phyloP scores from a whole-genome alignment of 1,284 basidiomycete species.

The Heterobasidion annosum region DNA sequence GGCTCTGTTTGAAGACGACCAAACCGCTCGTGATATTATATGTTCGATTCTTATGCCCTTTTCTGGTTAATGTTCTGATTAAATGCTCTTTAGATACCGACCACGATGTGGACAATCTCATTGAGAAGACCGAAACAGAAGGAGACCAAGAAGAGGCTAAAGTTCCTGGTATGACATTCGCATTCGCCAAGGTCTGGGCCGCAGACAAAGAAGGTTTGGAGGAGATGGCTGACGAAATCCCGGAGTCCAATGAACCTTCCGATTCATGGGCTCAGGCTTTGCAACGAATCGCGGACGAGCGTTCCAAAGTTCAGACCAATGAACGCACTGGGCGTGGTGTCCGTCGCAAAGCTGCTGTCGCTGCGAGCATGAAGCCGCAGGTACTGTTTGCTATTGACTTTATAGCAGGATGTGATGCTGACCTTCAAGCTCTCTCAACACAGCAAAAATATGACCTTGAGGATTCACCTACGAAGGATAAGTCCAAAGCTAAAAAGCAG shows the following conservation, averaged over 20 bases:
- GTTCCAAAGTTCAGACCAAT: slow-evolving; percentile 31
- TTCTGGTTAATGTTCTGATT: too few relatives aligned
- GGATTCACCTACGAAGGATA: slow-evolving; percentile 19
- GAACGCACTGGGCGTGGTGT: slow-evolving; percentile 63
- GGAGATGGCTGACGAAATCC: slow-evolving; percentile 47
- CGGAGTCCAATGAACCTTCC: slow-evolving; percentile 34
- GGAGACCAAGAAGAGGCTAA: slow-evolving; percentile 42
- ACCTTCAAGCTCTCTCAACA: neutral
- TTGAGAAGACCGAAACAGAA: slow-evolving; percentile 76
- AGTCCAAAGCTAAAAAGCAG: slow-evolving; percentile 14
- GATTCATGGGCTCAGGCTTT: slow-evolving; percentile 76
- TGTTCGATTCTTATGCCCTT: slow-evolving; percentile 37
- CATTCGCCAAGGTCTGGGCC: slow-evolving; percentile 85
- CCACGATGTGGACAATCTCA: slow-evolving; percentile 72
- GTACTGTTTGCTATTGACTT: slow-evolving; percentile 20
- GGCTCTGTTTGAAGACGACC: slow-evolving; percentile 61
- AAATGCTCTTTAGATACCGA: slow-evolving; percentile 49
- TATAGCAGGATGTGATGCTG: neutral
- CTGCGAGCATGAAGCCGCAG: slow-evolving; percentile 34
- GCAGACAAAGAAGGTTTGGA: slow-evolving; percentile 62
- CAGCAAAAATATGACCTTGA: slow-evolving; percentile 19
- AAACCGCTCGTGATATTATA: slow-evolving; percentile 51
- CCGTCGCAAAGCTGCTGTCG: slow-evolving; percentile 53
- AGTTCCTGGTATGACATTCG: slow-evolving; percentile 50
- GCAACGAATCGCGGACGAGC: slow-evolving; percentile 51